Conservation (phyloP, 345 rosid genomes). For the Lumnitzera littorea region DNA sequence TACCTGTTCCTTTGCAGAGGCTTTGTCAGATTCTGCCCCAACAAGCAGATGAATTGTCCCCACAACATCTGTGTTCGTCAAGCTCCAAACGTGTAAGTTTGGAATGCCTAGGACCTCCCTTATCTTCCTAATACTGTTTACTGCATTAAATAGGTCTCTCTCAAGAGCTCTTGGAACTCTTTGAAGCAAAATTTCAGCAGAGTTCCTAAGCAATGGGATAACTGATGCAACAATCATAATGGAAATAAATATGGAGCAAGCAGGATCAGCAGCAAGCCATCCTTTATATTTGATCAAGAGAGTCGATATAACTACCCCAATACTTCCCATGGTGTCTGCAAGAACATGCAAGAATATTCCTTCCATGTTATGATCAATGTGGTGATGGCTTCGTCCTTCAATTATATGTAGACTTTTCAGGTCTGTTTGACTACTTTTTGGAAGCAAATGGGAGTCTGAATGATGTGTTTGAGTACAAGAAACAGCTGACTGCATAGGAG, state of each 20-base stretch:
- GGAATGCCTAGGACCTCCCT: constrained; percentile 60
- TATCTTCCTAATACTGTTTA: constrained; percentile 39
- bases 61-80: constrained; percentile 71
- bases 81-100: constrained; percentile 84
- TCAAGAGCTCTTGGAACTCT: constrained; percentile 80
- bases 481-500: constrained; percentile 7
- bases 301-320: constrained; percentile 93
- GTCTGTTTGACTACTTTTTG: neutral
- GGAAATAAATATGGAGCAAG: constrained; percentile 90
- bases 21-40: constrained; percentile 52
- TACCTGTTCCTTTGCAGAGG: constrained; percentile 44
- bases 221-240: constrained; percentile 78
- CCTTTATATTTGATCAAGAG: constrained; percentile 90
- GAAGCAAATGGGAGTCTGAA: constrained; percentile 5
- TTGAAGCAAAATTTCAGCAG: constrained; percentile 84
- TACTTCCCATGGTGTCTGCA: constrained; percentile 97
- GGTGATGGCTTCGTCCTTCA: constrained; percentile 26
- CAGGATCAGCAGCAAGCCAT: constrained; percentile 99
- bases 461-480: constrained; percentile 2
- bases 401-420: constrained; percentile 1
- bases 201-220: constrained; percentile 81
- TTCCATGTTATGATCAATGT: constrained; percentile 98
- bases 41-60: constrained; percentile 77
- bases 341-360: constrained; percentile 92
- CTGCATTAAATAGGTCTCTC: constrained; percentile 43